Conservation (phyloP, 306 rosid species). For the Quercus engelmannii region DNA sequence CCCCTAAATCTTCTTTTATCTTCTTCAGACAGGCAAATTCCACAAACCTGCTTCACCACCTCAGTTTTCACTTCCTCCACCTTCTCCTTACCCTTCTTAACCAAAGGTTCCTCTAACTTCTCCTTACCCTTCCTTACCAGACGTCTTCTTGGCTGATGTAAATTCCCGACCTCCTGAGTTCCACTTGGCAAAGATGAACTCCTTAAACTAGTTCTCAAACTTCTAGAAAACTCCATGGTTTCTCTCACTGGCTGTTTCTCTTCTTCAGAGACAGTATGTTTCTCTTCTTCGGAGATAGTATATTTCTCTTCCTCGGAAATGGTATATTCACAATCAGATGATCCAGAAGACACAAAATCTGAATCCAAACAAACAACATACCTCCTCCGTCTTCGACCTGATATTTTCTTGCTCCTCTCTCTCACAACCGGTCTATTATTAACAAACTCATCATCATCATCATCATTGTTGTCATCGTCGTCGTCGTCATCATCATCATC, state of each 20-base stretch:
- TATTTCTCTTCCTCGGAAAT: constrained; percentile 95
- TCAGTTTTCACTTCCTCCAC: constrained; percentile 59
- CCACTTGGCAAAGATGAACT: constrained; percentile 39
- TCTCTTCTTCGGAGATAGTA: constrained; percentile 94
- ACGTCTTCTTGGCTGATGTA: constrained; percentile 47
- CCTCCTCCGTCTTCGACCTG: constrained; percentile 39
- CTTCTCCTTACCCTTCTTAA: constrained; percentile 74
- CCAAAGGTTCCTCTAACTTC: constrained; percentile 65
- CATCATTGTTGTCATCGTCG: constrained; percentile 11
- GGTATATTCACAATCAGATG: constrained; percentile 70
- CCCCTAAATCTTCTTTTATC: constrained; percentile 89
- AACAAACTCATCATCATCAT: constrained; percentile 37
- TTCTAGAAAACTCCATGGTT: constrained; percentile 61
- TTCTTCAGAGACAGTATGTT: constrained; percentile 94
- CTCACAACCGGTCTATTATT: constrained; percentile 29
- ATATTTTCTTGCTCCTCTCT: constrained; percentile 33
- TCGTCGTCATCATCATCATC: constrained; percentile 25
- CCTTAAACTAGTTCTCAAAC: constrained; percentile 43
- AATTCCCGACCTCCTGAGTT: constrained; percentile 33
- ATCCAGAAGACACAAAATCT: constrained; percentile 49
- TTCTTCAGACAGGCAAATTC: constrained; percentile 94
- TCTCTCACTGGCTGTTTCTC: constrained; percentile 96
- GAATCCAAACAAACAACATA: constrained; percentile 40
- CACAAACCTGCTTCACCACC: constrained; percentile 78
- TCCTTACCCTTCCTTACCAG: constrained; percentile 81